Conservation (phyloP, 129 eudicot genomes). For the Flaveria linearis region DNA sequence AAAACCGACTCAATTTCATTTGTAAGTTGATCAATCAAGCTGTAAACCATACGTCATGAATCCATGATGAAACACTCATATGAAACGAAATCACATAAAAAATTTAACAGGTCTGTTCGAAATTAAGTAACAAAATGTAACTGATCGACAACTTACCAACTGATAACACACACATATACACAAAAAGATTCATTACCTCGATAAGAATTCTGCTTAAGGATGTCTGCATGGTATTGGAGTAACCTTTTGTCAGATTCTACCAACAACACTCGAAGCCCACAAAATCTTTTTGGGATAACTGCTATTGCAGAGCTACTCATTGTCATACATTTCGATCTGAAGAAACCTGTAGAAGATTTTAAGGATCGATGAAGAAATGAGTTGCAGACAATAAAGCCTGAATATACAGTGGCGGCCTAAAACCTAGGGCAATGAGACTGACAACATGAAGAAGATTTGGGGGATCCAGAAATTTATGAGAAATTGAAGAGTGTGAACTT, state of each 20-base stretch:
- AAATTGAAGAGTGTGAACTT: not conserved
- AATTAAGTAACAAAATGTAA: not conserved
- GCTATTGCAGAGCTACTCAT: not conserved
- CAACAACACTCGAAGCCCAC: constrained; percentile 26
- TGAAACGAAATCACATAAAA: not conserved
- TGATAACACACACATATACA: not conserved
- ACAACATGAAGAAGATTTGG: not conserved
- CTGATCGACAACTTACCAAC: not conserved
- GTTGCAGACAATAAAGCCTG: not conserved
- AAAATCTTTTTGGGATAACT: constrained; percentile 8
- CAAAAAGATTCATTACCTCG: not conserved
- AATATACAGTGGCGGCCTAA: not conserved
- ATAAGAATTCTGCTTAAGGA: constrained; percentile 10
- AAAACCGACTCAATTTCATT: not conserved
- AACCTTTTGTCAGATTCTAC: constrained; percentile 1
- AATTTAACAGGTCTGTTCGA: not conserved
- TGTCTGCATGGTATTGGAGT: constrained; percentile 13
- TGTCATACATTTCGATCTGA: not conserved
- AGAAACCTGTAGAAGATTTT: not conserved
- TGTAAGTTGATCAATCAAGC: not conserved
- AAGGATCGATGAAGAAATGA: constrained; percentile 15
- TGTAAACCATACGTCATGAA: too few species aligned
- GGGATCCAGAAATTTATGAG: constrained; percentile 3
- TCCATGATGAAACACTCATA: not conserved
- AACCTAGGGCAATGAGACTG: not conserved